phyloP scores from a whole-genome alignment of 352 stramenopile genomes.

The Phytophthora lateralis region DNA sequence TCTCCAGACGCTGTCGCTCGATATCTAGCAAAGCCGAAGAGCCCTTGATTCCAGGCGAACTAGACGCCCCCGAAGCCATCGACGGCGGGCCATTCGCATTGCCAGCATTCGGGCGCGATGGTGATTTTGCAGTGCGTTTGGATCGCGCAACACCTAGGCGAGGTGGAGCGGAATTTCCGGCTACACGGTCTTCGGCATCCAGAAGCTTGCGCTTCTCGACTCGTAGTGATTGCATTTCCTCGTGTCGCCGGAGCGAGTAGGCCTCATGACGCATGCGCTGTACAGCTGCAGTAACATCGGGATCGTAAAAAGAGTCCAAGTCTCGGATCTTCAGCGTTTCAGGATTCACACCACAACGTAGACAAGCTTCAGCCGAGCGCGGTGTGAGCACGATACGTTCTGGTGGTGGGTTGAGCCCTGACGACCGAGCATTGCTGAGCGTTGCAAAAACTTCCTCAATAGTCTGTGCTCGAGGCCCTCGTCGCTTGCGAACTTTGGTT shows the following conservation, averaged over 20 bases:
- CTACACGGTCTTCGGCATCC: constrained; percentile 41
- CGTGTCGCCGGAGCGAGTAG: constrained; percentile 91
- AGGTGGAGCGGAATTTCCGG: constrained; percentile 1
- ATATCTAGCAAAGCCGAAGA: constrained; percentile 63
- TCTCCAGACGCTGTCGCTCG: constrained; percentile 74
- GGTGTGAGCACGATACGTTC: constrained; percentile 88
- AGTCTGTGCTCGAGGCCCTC: constrained; percentile 59
- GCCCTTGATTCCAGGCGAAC: constrained; percentile 26
- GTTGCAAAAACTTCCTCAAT: constrained; percentile 84
- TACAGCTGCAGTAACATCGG: constrained; percentile 78
- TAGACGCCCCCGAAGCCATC: constrained; percentile 15
- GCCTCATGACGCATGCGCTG: constrained; percentile 93
- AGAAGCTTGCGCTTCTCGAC: constrained; percentile 81
- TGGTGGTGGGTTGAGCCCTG: constrained; percentile 67
- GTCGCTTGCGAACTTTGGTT: constrained; percentile 63
- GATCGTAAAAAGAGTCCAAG: constrained; percentile 91
- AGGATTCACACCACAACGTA: constrained; percentile 92
- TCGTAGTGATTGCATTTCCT: constrained; percentile 91
- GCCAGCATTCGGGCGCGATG: constrained; percentile 1
- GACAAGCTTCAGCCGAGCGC: constrained; percentile 86
- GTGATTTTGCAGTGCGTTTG: constrained; percentile 20
- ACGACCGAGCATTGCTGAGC: constrained; percentile 72
- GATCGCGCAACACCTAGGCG: constrained; percentile 11
- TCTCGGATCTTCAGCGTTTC: constrained; percentile 93
- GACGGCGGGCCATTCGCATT: constrained; percentile 7